Evolutionary conservation across 139 green algal species (phyloP).

Genomic region (Haematococcus sp.): DNA sequence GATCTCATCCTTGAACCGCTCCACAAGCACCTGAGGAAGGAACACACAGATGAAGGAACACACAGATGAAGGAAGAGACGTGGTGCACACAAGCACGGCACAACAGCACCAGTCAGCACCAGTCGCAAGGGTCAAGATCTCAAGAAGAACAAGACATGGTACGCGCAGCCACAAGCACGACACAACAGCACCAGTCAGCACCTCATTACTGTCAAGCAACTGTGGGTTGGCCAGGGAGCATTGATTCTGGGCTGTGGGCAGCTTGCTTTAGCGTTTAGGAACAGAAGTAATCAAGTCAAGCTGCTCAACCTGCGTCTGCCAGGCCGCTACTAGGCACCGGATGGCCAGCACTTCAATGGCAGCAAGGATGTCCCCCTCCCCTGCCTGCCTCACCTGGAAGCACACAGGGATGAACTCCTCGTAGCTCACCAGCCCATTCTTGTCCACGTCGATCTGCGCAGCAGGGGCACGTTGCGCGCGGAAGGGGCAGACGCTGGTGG

Average conservation of each 20-base stretch:
- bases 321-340: no score
- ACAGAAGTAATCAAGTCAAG: no score
- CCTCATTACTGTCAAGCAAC: neutral
- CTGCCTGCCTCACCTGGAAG: conserved; percentile 32
- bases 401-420: conserved; percentile 51
- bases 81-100: neutral
- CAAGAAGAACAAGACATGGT: no score
- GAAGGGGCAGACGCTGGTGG: no score
- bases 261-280: no score
- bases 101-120: neutral
- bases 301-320: no score
- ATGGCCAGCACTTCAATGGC: no score
- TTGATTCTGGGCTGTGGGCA: no score
- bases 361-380: conserved; percentile 1
- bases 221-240: no score
- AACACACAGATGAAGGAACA: neutral
- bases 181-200: neutral
- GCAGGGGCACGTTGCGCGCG: no score
- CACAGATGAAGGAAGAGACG: neutral
- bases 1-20: conserved; percentile 48
- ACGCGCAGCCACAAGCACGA: neutral
- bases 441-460: conserved; percentile 37
- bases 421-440: conserved; percentile 27
- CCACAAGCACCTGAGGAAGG: conserved; percentile 24
- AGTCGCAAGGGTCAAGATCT: neutral